Base-by-base conservation (phyloP, 148 eudicot genomes). In the Arctostaphylos glauca region DNA sequence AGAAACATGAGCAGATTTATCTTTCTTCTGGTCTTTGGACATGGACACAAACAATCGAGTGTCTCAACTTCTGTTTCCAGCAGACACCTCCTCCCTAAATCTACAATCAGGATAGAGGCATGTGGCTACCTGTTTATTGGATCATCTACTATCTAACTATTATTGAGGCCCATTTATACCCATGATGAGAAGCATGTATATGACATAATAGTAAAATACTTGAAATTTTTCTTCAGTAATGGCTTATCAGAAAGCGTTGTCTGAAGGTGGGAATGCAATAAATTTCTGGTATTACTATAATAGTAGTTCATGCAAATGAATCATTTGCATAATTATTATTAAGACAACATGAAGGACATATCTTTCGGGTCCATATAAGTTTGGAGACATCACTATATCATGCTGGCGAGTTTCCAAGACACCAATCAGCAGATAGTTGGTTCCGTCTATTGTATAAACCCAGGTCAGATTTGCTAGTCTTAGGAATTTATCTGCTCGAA, bases 1-100 rank as follows among this genome's bases (percentile, higher is more conserved):
- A 52, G 82, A 38, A 80, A 80, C 76, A 38, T 80, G 58, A 80
- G 6, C 48, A n/a, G 49, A 25, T 80, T 13, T 49, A 67, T 56
- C 31, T 5, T 66, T 2, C 25, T 19, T 23, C 14, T 18, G 16
- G 15, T 50, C 44, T 66, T 41, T 66, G 25, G 44, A 13, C 9
- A 0, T 8, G 73, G 43, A 21, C 44, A 49, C 15, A 13, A 47
- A 41, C 9, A 5, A 49, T 31, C 38, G 38, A 31, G 38, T 31
- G 38, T 19, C 52, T 6, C 8, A 16, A 46, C 2, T 76, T 56
- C 55, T 18, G 25, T 55, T 77, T 77, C 13, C 54, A 7, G 25
- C 21, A 66, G 44, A 31, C 12, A 48, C 23, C 47, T 80, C 14
- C 9, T 25, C 18, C 70, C 2, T 79, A 38, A 44, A 77, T 54